A percentile compares a stretch with the other conserved stretches of the same genome.
Conservation (phyloP, 202 grass and related monocot genomes). For the Zoysia matrella region DNA sequence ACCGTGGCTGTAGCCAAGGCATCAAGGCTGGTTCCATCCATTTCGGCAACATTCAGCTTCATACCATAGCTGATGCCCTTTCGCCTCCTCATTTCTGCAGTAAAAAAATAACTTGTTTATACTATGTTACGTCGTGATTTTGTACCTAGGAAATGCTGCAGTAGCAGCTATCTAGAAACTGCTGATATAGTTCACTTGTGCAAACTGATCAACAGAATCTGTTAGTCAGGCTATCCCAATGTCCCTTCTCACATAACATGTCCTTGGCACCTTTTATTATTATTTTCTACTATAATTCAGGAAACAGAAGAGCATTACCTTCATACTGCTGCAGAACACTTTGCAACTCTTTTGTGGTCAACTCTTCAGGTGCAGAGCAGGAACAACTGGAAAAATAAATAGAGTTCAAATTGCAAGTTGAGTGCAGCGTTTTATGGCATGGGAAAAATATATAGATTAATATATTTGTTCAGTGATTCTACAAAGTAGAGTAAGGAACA, state of each 20-base stretch:
- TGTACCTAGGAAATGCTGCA: neutral
- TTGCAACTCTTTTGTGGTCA: slow-evolving; percentile 45
- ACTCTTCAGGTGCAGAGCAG: slow-evolving; percentile 76
- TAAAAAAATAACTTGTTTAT: neutral
- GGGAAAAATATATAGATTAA: too few species aligned
- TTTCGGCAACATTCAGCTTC: slow-evolving; percentile 66
- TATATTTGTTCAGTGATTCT: too few species aligned
- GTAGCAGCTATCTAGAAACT: neutral
- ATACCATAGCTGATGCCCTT: slow-evolving; percentile 57
- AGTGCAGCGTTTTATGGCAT: slow-evolving; percentile 7
- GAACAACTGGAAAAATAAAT: slow-evolving; percentile 60
- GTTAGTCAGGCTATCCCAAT: neutral
- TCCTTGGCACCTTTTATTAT: neutral
- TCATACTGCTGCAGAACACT: slow-evolving; percentile 76
- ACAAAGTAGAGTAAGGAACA: too few species aligned
- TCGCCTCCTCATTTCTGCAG: slow-evolving; percentile 75
- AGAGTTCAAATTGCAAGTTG: slow-evolving; percentile 3
- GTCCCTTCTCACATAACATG: slow-evolving; percentile 8
- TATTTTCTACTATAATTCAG: neutral
- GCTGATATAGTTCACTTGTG: neutral
- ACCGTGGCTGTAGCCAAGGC: slow-evolving; percentile 58
- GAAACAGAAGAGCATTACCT: slow-evolving; percentile 54
- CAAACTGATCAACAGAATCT: neutral
- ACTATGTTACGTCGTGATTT: neutral
- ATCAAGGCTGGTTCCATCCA: slow-evolving; percentile 70